phyloP scores from a whole-genome alignment of 2,329 filamentous ascomycete species.

The Lachnellula arida region DNA sequence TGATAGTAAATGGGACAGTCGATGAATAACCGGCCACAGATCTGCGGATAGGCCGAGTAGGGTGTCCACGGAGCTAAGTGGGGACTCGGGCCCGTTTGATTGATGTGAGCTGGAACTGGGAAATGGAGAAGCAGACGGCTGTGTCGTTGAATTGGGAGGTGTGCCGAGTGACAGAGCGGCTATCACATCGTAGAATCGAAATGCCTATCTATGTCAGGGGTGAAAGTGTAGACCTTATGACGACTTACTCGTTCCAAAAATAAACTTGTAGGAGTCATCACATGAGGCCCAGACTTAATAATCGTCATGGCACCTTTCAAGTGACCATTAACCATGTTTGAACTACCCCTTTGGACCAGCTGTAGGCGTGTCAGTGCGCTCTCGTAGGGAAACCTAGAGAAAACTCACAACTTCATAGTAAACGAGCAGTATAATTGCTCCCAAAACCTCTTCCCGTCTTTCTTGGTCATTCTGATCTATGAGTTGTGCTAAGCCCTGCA shows the following conservation, averaged over 20 bases:
- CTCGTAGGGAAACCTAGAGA: background rate
- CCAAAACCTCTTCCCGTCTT: constrained; percentile 53
- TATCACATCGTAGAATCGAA: constrained; percentile 62
- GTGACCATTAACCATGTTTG: constrained; percentile 57
- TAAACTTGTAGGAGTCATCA: constrained; percentile 46
- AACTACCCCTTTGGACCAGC: constrained; percentile 56
- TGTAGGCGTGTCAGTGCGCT: constrained; percentile 30
- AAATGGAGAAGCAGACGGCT: constrained; percentile 43
- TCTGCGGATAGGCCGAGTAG: constrained; percentile 58
- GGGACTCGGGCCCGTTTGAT: constrained; percentile 32
- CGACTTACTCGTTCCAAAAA: constrained; percentile 54
- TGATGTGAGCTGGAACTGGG: constrained; percentile 33
- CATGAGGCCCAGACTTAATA: constrained; percentile 45
- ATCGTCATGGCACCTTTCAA: constrained; percentile 58
- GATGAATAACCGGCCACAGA: constrained; percentile 59
- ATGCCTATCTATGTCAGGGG: constrained; percentile 44
- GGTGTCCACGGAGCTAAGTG: constrained; percentile 43
- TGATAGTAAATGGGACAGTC: constrained; percentile 50
- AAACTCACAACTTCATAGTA: constrained; percentile 58
- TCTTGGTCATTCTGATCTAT: constrained; percentile 49
- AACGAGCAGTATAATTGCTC: constrained; percentile 56
- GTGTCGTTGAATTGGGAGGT: constrained; percentile 48
- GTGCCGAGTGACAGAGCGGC: constrained; percentile 58
- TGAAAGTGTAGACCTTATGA: background rate
- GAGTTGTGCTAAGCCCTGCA: constrained; percentile 51